Base-by-base conservation (phyloP, 2,329 filamentous ascomycete species). In the Aspergillus brasiliensis region DNA sequence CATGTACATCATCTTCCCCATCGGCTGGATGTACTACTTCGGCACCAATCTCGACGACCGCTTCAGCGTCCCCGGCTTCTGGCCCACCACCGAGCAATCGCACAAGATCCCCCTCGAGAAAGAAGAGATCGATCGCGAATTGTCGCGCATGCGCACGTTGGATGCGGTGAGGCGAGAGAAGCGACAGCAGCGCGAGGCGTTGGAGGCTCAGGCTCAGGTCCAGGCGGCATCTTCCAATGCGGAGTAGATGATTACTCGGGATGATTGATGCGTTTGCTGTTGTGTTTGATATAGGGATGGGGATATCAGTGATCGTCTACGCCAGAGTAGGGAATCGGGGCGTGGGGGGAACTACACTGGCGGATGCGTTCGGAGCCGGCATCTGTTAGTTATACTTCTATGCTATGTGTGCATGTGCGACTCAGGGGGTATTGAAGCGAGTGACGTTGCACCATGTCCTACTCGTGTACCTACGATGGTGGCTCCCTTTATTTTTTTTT, bases 1-100 rank as follows among this genome's bases (percentile, higher is more conserved):
- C 81, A 91, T 96, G 85, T 99, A 99, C 82, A 89, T 99, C 81
- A 89, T 97, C 85, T 99, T 99, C 80, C 95, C 95, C 17, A 98
- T 99, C 72, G 92, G 91, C 70, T 93, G 95, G 83, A 99, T 99
- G 95, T 98, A 96, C 84, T 99, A 99, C 83, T 99, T 98, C 78
- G 95, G 95, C 75, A 97, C 93, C 58, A 99, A 99, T 78, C 91
- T 99, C 74, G 95, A 99, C 79, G 85, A 89, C 67, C 89, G 92
- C 65, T 99, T 99, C 82, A 81, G 85, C 51, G 91, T 98, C 1
- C 88, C 90, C 21, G 91, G 90, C 59, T 99, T 99, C 83, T 99
- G 95, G 95, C 95, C 95, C 27, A 91, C 88, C 71, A 83, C 78
- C 8, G 77, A 78, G 61, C 78, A 82, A 63, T 83, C 82, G 63